phyloP scores from a whole-genome alignment of 1,284 basidiomycete genomes.

The Sphagnurus paluster region DNA sequence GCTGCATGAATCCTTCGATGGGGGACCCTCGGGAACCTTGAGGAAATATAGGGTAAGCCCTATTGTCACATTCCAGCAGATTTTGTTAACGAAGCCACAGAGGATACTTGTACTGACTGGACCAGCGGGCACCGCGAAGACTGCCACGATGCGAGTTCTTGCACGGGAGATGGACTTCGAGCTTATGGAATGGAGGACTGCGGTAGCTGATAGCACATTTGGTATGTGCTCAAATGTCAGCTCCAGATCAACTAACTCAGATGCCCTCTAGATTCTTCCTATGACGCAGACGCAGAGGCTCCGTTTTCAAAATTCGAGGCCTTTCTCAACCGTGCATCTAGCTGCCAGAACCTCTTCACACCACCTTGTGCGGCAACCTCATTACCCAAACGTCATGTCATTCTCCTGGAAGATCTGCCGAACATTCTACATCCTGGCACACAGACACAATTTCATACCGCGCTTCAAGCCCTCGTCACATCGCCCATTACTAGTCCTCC shows the following conservation, averaged over 20 bases:
- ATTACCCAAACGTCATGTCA: conserved; percentile 48
- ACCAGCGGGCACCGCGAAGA: conserved; percentile 90
- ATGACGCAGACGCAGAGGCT: conserved; percentile 52
- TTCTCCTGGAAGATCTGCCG: conserved; percentile 92
- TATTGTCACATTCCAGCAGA: not conserved
- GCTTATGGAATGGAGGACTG: conserved; percentile 85
- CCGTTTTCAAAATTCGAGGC: conserved; percentile 73
- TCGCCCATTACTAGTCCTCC: conserved; percentile 33
- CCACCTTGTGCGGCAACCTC: conserved; percentile 11
- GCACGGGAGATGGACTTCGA: conserved; percentile 78
- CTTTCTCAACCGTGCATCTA: conserved; percentile 76
- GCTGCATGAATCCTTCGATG: conserved; percentile 83
- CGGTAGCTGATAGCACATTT: conserved; percentile 42
- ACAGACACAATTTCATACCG: conserved; percentile 73
- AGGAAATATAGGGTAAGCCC: conserved; percentile 71
- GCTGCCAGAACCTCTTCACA: conserved; percentile 59
- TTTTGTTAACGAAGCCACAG: conserved; percentile 38
- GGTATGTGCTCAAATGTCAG: conserved; percentile 18
- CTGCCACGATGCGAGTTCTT: conserved; percentile 79
- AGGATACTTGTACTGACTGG: conserved; percentile 86
- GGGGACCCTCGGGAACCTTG: conserved; percentile 61
- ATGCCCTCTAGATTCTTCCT: not conserved
- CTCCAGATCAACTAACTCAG: too few species aligned
- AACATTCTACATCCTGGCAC: conserved; percentile 82
- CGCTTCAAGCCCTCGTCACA: conserved; percentile 60